These are phyloP conservation scores for Alternaria arborescens DNA, from an alignment of 2,329 filamentous ascomycete species.

Conservation along the genomic window DNA sequence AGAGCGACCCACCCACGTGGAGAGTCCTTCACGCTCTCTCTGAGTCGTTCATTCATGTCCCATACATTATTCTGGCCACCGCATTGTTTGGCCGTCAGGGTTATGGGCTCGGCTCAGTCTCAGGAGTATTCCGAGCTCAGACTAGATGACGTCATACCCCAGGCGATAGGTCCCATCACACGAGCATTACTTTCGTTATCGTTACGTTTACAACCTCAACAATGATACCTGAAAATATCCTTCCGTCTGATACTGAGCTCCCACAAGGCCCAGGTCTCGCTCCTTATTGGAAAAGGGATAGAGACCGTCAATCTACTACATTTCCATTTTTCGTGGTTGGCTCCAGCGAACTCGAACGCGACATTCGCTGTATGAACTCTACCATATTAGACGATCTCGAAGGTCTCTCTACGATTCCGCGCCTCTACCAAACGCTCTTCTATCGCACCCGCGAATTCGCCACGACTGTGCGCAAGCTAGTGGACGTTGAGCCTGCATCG, in stretches of 20 bases:
- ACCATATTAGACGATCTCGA: conserved; percentile 5
- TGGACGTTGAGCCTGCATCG: not conserved
- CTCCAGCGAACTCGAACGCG: not conserved
- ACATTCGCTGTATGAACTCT: conserved; percentile 11
- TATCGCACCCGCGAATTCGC: conserved; percentile 18
- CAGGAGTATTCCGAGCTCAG: not conserved
- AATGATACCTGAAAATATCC: not conserved
- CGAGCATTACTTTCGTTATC: not conserved
- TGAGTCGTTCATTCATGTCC: not conserved
- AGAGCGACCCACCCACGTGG: not conserved
- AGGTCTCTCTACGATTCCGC: conserved; percentile 4
- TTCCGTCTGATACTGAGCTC: not conserved
- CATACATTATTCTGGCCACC: not conserved
- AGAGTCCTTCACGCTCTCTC: not conserved
- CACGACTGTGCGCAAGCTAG: conserved; percentile 14
- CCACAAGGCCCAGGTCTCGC: not conserved
- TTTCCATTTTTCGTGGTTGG: not conserved
- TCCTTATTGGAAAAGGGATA: not conserved
- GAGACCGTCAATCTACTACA: not conserved
- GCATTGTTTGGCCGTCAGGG: not conserved
- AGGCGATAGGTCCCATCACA: not conserved
- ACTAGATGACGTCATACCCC: not conserved
- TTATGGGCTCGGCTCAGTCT: not conserved
- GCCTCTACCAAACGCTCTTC: conserved; percentile 16
- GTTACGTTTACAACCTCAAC: not conserved